Percentiles rank a stretch among this genome's conserved stretches.
These are phyloP conservation scores for Psilocybe subaeruginosa DNA, from an alignment of 768 basidiomycete species.

Conservation along the genomic window DNA sequence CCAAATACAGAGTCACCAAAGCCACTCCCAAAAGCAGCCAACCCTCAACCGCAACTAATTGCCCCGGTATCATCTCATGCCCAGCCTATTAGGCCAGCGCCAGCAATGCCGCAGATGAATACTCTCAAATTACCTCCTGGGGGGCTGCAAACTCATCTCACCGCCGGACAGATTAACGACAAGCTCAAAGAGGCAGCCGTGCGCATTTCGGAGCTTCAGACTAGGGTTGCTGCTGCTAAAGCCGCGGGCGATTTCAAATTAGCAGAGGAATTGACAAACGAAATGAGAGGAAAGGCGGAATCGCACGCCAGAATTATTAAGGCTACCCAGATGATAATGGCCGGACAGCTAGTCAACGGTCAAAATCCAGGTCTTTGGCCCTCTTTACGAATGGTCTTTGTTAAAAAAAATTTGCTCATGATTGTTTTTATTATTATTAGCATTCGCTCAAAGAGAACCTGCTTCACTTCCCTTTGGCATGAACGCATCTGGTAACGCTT, in stretches of 20 bases:
- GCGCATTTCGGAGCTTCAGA: not conserved
- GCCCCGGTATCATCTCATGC: conserved; percentile 8
- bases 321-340: too few relatives aligned
- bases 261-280: not conserved
- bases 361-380: too few relatives aligned
- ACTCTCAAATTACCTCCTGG: not conserved
- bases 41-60: conserved; percentile 10
- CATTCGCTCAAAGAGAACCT: too few relatives aligned
- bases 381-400: too few relatives aligned
- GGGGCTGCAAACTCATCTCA: not conserved
- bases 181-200: not conserved
- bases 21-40: conserved; percentile 19
- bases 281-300: not conserved
- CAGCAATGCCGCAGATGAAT: not conserved
- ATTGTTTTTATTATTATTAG: too few relatives aligned
- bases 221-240: not conserved
- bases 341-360: too few relatives aligned
- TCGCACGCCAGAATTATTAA: not conserved
- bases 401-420: too few relatives aligned
- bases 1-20: conserved; percentile 22
- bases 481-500: not conserved
- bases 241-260: not conserved
- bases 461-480: not conserved
- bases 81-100: conserved; percentile 12
- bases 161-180: conserved; percentile 1